Percentiles rank a stretch among this genome's conserved stretches.
phyloP scores from a whole-genome alignment of 306 rosid species.

The Carpinus fangiana region DNA sequence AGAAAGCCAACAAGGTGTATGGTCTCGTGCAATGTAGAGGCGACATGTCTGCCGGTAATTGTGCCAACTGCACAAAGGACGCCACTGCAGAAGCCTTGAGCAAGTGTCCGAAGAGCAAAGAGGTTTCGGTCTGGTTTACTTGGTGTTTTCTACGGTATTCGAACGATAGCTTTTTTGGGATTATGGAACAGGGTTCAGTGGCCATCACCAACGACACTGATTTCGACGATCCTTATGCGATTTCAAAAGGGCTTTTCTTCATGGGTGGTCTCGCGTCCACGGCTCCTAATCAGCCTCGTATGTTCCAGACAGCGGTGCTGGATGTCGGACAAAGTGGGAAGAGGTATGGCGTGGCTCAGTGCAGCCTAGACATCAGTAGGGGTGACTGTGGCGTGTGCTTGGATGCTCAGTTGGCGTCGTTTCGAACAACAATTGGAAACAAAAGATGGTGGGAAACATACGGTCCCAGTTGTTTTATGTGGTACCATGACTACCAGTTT shows the following conservation, averaged over 20 bases:
- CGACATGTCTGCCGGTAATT: conserved; percentile 39
- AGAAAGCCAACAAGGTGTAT: conserved; percentile 35
- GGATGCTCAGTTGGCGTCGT: conserved; percentile 39
- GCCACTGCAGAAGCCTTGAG: conserved; percentile 31
- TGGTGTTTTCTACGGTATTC: conserved; percentile 61
- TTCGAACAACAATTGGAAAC: conserved; percentile 42
- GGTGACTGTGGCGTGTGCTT: conserved; percentile 45
- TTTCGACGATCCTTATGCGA: conserved; percentile 44
- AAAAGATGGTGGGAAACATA: conserved; percentile 59
- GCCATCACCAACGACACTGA: conserved; percentile 46
- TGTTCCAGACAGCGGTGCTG: conserved; percentile 38
- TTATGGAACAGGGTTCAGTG: conserved; percentile 32
- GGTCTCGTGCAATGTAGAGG: conserved; percentile 57
- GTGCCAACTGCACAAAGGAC: conserved; percentile 40
- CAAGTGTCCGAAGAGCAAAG: conserved; percentile 40
- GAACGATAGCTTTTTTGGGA: conserved; percentile 39
- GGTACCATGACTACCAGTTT: conserved; percentile 60
- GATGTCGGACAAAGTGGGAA: conserved; percentile 41
- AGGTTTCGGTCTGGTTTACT: conserved; percentile 44
- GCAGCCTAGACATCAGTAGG: conserved; percentile 53
- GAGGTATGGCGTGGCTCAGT: conserved; percentile 70
- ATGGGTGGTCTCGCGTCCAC: conserved; percentile 37
- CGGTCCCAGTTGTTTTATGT: conserved; percentile 59
- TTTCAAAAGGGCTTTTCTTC: conserved; percentile 42
- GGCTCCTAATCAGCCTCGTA: conserved; percentile 31